Conservation (phyloP, 176 grass and related monocot species). For the Olyra latifolia region DNA sequence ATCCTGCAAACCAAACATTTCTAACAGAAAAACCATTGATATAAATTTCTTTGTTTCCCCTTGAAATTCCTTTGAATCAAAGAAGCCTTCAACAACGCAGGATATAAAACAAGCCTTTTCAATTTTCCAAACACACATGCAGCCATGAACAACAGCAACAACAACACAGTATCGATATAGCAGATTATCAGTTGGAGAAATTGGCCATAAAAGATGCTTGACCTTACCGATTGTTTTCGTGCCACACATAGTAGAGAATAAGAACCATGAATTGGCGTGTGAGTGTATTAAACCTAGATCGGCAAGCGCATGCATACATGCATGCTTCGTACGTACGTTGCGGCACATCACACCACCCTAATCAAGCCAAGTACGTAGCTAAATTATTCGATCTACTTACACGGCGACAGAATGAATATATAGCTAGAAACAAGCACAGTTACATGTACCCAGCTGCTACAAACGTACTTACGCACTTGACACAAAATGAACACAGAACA, state of each 20-base stretch:
- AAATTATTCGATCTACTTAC: background rate
- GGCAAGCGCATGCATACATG: background rate
- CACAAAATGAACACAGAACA: background rate
- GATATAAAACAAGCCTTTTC: no score
- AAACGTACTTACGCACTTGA: background rate
- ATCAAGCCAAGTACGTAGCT: background rate
- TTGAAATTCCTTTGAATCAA: no score
- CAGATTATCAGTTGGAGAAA: no score
- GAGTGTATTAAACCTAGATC: no score
- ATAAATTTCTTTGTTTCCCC: no score
- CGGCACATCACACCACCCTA: background rate
- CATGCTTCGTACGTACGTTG: background rate
- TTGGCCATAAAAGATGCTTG: no score
- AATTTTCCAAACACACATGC: no score
- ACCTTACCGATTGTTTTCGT: background rate
- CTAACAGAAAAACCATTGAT: no score
- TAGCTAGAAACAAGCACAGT: background rate
- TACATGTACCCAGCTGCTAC: background rate
- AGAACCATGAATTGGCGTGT: background rate
- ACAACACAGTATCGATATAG: no score
- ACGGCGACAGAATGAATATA: background rate
- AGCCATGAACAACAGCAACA: no score
- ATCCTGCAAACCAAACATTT: no score
- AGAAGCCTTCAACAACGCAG: no score
- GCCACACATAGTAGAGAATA: background rate